Conservation (phyloP, 352 stramenopile genomes). For the Phytophthora pini region DNA sequence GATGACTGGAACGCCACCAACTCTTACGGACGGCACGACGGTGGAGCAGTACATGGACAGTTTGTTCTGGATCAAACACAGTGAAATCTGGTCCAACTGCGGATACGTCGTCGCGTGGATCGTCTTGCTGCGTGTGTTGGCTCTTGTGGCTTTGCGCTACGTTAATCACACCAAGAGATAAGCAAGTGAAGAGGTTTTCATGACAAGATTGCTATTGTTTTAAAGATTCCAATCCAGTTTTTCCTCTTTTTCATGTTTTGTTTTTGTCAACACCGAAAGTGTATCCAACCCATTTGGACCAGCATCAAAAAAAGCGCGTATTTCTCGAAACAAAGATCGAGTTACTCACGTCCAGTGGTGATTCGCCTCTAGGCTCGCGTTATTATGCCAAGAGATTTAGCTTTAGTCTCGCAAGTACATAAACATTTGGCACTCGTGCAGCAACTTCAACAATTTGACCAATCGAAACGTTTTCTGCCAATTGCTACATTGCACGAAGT, state of each 20-base stretch:
- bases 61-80: constrained; percentile 46
- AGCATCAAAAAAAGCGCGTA: too few relatives aligned
- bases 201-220: too few relatives aligned
- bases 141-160: constrained; percentile 46
- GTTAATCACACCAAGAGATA: constrained; percentile 46
- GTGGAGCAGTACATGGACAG: constrained; percentile 37
- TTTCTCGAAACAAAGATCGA: too few relatives aligned
- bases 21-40: constrained; percentile 3
- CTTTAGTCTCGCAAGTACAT: background rate
- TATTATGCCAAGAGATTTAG: too few relatives aligned
- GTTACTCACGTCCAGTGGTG: too few relatives aligned
- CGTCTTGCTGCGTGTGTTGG: constrained; percentile 38
- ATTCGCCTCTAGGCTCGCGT: too few relatives aligned
- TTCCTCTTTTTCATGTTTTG: too few relatives aligned
- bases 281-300: too few relatives aligned
- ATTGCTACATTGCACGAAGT: constrained; percentile 4
- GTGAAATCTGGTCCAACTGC: constrained; percentile 37
- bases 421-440: constrained; percentile 10
- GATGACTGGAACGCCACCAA: constrained; percentile 12
- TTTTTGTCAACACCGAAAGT: too few relatives aligned
- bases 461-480: constrained; percentile 23
- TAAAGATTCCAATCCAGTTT: too few relatives aligned
- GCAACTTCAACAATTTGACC: constrained; percentile 22
- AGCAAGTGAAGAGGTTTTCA: background rate
- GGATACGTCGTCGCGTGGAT: constrained; percentile 39